phyloP scores from a whole-genome alignment of 2,329 filamentous ascomycete species.

The Sporothrix schenckii region DNA sequence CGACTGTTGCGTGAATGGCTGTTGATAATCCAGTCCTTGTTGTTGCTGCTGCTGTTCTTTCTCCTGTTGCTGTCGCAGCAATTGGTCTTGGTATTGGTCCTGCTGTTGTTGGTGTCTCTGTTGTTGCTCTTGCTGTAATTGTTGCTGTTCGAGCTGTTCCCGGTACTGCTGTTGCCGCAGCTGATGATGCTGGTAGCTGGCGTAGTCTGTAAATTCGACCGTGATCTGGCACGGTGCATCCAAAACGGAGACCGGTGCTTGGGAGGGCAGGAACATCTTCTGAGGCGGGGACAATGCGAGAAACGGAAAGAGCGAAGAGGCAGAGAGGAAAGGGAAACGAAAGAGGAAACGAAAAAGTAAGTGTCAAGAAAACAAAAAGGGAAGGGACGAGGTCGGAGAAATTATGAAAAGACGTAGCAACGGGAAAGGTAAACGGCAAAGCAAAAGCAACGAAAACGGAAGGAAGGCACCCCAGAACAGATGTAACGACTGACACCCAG shows the following conservation, averaged over 20 bases:
- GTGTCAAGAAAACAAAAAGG: background rate
- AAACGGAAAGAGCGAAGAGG: slow-evolving; percentile 18
- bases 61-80: slow-evolving; percentile 35
- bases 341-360: background rate
- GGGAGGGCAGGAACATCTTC: slow-evolving; percentile 61
- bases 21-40: background rate
- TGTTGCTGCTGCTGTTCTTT: slow-evolving; percentile 37
- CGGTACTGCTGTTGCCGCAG: slow-evolving; percentile 31
- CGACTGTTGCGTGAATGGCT: slow-evolving; percentile 5
- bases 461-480: slow-evolving; percentile 10
- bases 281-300: slow-evolving; percentile 19
- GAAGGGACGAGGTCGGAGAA: background rate
- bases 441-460: background rate
- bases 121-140: slow-evolving; percentile 30
- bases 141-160: slow-evolving; percentile 16
- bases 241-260: slow-evolving; percentile 51
- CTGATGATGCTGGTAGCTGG: slow-evolving; percentile 35
- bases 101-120: slow-evolving; percentile 34
- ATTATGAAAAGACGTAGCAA: background rate
- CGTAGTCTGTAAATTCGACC: slow-evolving; percentile 42
- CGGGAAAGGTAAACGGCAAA: background rate
- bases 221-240: slow-evolving; percentile 49
- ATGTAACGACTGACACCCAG: background rate
- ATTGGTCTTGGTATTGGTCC: slow-evolving; percentile 28
- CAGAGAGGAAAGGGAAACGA: background rate